These are phyloP conservation scores for Nephelium lappaceum DNA, from an alignment of 345 rosid genomes.

Conservation along the genomic window DNA sequence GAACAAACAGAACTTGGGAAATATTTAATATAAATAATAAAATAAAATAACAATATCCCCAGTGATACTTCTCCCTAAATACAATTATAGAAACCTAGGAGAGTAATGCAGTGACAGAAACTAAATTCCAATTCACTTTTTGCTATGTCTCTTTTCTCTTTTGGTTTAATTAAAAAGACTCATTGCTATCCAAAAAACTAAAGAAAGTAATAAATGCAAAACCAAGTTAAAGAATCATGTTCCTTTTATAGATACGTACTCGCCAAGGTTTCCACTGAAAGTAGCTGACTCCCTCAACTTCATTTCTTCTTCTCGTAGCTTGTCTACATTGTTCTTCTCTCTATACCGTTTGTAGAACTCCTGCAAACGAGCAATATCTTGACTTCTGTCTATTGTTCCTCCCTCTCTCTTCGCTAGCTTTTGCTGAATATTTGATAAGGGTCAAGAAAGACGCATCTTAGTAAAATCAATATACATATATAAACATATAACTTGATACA, in stretches of 20 bases:
- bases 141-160: neutral
- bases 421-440: conserved; percentile 65
- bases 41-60: too few species aligned
- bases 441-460: conserved; percentile 7
- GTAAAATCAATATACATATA: neutral
- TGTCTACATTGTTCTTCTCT: conserved; percentile 76
- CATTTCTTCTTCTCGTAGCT: conserved; percentile 78
- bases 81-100: neutral
- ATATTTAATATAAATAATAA: too few species aligned
- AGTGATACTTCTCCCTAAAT: too few species aligned
- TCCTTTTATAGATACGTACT: conserved; percentile 53
- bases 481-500: neutral
- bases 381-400: conserved; percentile 88
- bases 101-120: neutral
- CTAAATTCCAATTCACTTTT: neutral
- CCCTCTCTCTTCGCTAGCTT: conserved; percentile 91
- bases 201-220: neutral
- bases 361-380: conserved; percentile 73
- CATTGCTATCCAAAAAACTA: neutral
- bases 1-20: too few species aligned
- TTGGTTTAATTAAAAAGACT: neutral
- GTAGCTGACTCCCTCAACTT: conserved; percentile 75
- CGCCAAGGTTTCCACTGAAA: conserved; percentile 66
- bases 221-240: conserved; percentile 10
- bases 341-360: conserved; percentile 87